Evolutionary conservation across 2,329 filamentous ascomycete genomes (phyloP), one percentile per base, ranked within the genome.

Genomic region (Xylariaceae sp.): DNA sequence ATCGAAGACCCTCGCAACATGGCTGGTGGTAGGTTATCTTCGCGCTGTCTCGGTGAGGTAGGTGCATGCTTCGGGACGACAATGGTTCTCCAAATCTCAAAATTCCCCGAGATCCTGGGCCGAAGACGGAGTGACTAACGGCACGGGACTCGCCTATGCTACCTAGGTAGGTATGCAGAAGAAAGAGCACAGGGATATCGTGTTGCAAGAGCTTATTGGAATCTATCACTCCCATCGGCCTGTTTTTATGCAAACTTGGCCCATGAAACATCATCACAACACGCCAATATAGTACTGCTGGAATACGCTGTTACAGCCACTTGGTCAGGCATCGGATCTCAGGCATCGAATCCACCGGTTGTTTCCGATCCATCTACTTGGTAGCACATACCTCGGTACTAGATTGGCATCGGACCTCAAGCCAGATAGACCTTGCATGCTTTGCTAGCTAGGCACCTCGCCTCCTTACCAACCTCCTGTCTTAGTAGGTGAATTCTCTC

Each of bases 121-220:
- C 45, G 45, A 47, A 40, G 38, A 35, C 44, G 44, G 44, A 47
- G 38, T 23, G 24, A 34, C 9, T 35, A 34, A 24, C 32, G 28
- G 8, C 4, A 17, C 14, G 30, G 30, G 11, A 26, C 19, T n/a
- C n/a, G n/a, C n/a, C n/a, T n/a, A n/a, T 24, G 11, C 21, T 11
- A 7, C 6, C 21, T 24, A 24, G 6, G 21, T 24, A 24, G 11
- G 6, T 7, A 24, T 24, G 21, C 21, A 11, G 7, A 24, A 6
- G 21, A 11, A 7, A 24, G 11, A 24, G 11, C 11, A 11, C 6
- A 24, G 11, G 21, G 11, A 6, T 7, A 24, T 7, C 21, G 21
- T 24, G 21, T 24, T 24, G 11, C 21, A n/a, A n/a, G n/a, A n/a
- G n/a, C n/a, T n/a, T n/a, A 24, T 24, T 24, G 21, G 21, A 24